Percentiles rank a stretch among this genome's conserved stretches.
Evolutionary conservation across 2,329 filamentous ascomycete genomes (phyloP).

Genomic region (Epichloe elymi): DNA sequence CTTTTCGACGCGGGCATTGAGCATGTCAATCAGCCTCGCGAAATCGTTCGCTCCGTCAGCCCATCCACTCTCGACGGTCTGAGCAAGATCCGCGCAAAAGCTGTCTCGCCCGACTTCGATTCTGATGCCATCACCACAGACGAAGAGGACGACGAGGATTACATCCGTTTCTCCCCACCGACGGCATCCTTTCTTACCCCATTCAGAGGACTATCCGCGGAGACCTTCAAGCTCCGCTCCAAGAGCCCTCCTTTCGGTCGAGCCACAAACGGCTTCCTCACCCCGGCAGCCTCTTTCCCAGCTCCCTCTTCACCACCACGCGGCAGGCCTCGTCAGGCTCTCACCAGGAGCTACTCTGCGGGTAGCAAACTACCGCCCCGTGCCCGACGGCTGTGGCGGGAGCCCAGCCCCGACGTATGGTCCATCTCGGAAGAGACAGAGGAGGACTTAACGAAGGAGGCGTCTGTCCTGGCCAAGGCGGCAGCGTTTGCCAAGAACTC

Average conservation of each 20-base stretch:
- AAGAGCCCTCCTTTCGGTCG: conserved; percentile 20
- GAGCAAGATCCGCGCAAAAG: conserved; percentile 25
- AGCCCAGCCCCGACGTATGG: conserved; percentile 47
- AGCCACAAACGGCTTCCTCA: conserved; percentile 17
- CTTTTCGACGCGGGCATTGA: conserved; percentile 47
- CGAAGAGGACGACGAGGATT: conserved; percentile 35
- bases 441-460: conserved; percentile 34
- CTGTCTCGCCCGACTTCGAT: conserved; percentile 23
- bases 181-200: conserved; percentile 25
- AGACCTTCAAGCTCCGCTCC: conserved; percentile 18
- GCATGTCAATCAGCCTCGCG: conserved; percentile 29
- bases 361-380: conserved; percentile 18
- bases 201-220: conserved; percentile 29
- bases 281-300: conserved; percentile 7
- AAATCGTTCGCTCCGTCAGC: conserved; percentile 40
- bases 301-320: conserved; percentile 5
- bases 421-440: conserved; percentile 47
- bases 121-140: conserved; percentile 31
- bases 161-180: conserved; percentile 33
- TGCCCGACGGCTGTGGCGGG: conserved; percentile 35
- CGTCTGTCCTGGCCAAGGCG: conserved; percentile 22
- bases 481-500: conserved; percentile 14
- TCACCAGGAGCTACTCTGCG: conserved; percentile 1
- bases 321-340: conserved; percentile 2
- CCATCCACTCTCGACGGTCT: conserved; percentile 42